Conservation (phyloP, 352 stramenopile species). For the Globisporangium parvum region DNA sequence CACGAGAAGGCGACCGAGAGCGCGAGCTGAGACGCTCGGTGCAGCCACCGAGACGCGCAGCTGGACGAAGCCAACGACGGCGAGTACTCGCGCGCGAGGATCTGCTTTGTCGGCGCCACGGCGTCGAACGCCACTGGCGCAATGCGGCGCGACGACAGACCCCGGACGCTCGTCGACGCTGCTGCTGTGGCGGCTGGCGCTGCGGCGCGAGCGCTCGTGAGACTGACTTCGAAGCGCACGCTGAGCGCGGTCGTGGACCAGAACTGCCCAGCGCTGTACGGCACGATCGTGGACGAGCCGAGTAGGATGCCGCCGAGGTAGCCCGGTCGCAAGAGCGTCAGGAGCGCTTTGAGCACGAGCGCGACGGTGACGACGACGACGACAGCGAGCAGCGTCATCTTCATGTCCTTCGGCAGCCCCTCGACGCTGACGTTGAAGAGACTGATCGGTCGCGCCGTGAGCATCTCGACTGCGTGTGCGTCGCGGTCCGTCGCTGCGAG, state of each 20-base stretch:
- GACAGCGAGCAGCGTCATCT: conserved; percentile 14
- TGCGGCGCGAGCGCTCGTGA: background rate
- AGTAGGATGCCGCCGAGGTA: conserved; percentile 5
- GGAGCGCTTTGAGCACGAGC: conserved; percentile 4
- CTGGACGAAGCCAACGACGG: too few relatives aligned
- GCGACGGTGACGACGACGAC: conserved; percentile 5
- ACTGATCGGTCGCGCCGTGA: conserved; percentile 3
- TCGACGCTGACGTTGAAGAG: conserved; percentile 15
- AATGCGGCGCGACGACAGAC: too few relatives aligned
- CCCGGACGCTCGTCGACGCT: too few relatives aligned
- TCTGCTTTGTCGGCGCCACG: background rate
- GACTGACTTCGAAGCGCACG: conserved; percentile 3
- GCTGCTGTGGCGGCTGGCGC: background rate
- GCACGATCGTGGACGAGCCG: conserved; percentile 7
- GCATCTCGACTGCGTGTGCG: background rate
- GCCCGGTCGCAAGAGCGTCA: conserved; percentile 2
- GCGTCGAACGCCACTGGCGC: too few relatives aligned
- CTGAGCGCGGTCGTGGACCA: conserved; percentile 15
- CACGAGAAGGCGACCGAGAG: background rate
- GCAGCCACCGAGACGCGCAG: too few relatives aligned
- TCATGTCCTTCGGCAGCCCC: conserved; percentile 14
- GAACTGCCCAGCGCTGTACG: conserved; percentile 12
- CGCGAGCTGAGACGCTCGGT: background rate
- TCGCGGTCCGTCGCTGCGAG: background rate
- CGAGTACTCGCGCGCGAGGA: too few relatives aligned